Conservation (phyloP, 345 rosid species). For the Boechera divaricarpa region DNA sequence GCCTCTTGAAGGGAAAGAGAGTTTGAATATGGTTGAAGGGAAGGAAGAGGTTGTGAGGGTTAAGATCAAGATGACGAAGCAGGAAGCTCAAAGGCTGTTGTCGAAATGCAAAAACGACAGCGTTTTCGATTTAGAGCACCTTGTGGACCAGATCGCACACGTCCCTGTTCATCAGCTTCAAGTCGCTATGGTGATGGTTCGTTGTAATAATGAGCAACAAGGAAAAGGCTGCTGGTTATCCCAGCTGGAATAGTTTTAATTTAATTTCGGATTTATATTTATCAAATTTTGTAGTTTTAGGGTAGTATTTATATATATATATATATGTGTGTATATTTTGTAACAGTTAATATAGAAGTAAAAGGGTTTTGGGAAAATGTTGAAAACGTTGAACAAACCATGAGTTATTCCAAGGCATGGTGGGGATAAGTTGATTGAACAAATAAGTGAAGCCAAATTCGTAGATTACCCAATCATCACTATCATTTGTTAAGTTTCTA, state of each 20-base stretch:
- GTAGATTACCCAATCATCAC: not conserved
- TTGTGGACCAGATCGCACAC: slow-evolving; percentile 50
- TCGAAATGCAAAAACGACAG: slow-evolving; percentile 59
- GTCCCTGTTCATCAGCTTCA: slow-evolving; percentile 55
- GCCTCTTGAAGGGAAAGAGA: slow-evolving; percentile 32
- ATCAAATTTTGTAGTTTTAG: slow-evolving; percentile 16
- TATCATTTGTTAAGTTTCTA: not conserved
- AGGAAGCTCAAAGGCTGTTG: slow-evolving; percentile 59
- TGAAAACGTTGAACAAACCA: not conserved
- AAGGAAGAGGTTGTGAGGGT: slow-evolving; percentile 50
- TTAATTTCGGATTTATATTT: not conserved
- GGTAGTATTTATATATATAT: not conserved
- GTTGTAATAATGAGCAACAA: slow-evolving; percentile 27
- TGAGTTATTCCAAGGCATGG: not conserved
- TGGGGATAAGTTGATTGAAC: not conserved
- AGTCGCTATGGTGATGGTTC: slow-evolving; percentile 40
- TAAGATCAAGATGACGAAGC: slow-evolving; percentile 69
- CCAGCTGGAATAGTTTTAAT: not conserved
- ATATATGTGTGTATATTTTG: slow-evolving; percentile 1
- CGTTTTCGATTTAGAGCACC: slow-evolving; percentile 56
- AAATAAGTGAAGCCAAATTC: not conserved
- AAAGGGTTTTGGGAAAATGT: not conserved
- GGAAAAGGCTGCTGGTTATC: slow-evolving; percentile 19
- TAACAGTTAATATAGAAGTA: slow-evolving; percentile 3
- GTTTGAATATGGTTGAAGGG: slow-evolving; percentile 5